Base-by-base conservation (phyloP, 257 asterid genomes). In the Echites panduratus region DNA sequence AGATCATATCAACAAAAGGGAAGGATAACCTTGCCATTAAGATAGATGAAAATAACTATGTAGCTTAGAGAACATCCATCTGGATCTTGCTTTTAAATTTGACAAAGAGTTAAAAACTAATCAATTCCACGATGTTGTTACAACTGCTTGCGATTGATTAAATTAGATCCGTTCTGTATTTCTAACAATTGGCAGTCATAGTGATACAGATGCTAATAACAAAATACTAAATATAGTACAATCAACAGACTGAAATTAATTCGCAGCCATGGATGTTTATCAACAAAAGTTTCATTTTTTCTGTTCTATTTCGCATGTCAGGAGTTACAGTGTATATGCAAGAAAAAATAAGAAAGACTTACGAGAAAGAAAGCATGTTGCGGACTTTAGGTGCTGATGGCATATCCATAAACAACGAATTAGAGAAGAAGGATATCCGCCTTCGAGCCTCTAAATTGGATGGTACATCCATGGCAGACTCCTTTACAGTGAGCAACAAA, bases 381-480 rank as follows among this genome's bases (percentile, higher is more conserved):
- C 99, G 98, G 75, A 95, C 99, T 91, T 91, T 94, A 72, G 98
- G 99, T 73, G 99, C 97, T 16, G 86, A 38, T 70, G 99, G 99
- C 99, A 95, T 95, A 69, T 95, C 96, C 99, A 95, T 95, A 78
- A 95, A 95, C 89, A 95, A 80, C 73, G 99, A 95, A 83, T 95
- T 95, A 41, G 98, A 92, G 88, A 92, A 95, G 82, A 95, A 95
- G 61, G 99, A 89, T 58, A 95, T 95, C 70, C 99, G 96, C 82
- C 99, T 90, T 81, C 99, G 85, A 78, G 99, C 99, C 83, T 95
- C 99, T 76, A 95, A 82, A 84, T 95, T 95, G 47, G 98, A 87
- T 35, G 99, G 99, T 50, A 95, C 99, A 65, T 95, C 99, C 98
- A 95, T 95, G 11, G 99, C 99, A 58, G 99, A 95, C 85, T 95